phyloP scores from a whole-genome alignment of 148 eudicot genomes.

The Amaranthus cruentus region DNA sequence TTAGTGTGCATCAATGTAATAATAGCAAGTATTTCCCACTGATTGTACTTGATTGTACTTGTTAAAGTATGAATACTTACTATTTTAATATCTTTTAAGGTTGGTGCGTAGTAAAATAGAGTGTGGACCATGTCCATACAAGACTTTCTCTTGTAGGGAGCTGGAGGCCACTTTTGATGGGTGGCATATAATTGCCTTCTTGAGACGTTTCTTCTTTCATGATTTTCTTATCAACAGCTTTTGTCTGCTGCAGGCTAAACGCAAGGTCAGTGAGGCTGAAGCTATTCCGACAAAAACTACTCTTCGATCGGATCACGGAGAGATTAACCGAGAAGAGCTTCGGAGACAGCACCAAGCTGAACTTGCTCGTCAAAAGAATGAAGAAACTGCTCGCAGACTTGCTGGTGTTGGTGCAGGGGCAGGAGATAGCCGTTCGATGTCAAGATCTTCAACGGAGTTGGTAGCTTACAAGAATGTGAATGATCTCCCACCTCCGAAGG shows the following conservation, averaged over 20 bases:
- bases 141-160: too few relatives aligned
- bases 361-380: conserved; percentile 94
- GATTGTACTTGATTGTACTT: too few relatives aligned
- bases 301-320: conserved; percentile 81
- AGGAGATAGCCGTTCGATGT: conserved; percentile 46
- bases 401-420: conserved; percentile 62
- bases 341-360: conserved; percentile 90
- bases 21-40: too few relatives aligned
- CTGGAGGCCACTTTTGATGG: not conserved
- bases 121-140: too few relatives aligned
- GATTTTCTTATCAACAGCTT: not conserved
- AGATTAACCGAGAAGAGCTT: conserved; percentile 74
- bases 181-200: not conserved
- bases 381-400: conserved; percentile 90
- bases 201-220: not conserved
- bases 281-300: conserved; percentile 58
- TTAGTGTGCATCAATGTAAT: too few relatives aligned
- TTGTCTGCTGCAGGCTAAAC: conserved; percentile 30
- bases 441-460: conserved; percentile 52
- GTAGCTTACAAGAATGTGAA: conserved; percentile 80
- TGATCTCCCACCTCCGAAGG: conserved; percentile 78
- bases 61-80: too few relatives aligned
- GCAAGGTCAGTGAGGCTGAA: conserved; percentile 31
- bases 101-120: too few relatives aligned
- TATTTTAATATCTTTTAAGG: too few relatives aligned